Evolutionary conservation across 2,329 filamentous ascomycete genomes (phyloP), one percentile per base, ranked within the genome.

Genomic region (Curvularia hawaiiensis): DNA sequence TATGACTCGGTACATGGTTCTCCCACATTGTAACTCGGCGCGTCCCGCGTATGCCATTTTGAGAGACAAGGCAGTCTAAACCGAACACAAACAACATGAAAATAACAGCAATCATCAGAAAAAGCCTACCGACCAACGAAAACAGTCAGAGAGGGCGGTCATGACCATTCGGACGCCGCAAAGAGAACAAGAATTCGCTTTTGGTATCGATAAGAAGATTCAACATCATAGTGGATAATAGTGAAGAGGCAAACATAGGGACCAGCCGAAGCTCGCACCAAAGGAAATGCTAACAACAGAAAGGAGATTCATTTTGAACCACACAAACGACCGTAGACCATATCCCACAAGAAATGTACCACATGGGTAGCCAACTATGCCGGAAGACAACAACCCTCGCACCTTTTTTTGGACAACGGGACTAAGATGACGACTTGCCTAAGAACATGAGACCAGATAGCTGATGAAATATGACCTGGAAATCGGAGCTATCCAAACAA

Each of bases 401-500:
- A 61, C 61, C 65, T 59, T 73, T 59, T 73, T 69, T 73, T 62
- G 57, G 53, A 63, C 58, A 65, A 64, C 61, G 58, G 56, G 54
- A 66, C 58, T 54, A 63, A 68, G 58, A 54, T 59, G 64, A 71
- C 64, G 68, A 63, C 54, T 65, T 58, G 65, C 64, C 58, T 66
- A 59, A 65, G 66, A 65, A 68, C 62, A 72, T 67, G 69, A 69
- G 59, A 65, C 64, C 64, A 71, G 59, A 69, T 69, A 68, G 66
- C 62, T 68, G 65, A 70, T 65, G 65, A 65, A 62, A 69, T 58
- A 30, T 64, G 64, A 64, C 63, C 62, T 64, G 64, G 57, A 72
- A 63, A 69, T 72, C 60, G 61, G 61, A 62, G 67, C 65, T 76
- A 75, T 75, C 69, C 74, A 76, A 75, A 47, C 44, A 66, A 67